Conservation (phyloP, 176 grass and related monocot genomes). For the Oryza longistaminata region DNA sequence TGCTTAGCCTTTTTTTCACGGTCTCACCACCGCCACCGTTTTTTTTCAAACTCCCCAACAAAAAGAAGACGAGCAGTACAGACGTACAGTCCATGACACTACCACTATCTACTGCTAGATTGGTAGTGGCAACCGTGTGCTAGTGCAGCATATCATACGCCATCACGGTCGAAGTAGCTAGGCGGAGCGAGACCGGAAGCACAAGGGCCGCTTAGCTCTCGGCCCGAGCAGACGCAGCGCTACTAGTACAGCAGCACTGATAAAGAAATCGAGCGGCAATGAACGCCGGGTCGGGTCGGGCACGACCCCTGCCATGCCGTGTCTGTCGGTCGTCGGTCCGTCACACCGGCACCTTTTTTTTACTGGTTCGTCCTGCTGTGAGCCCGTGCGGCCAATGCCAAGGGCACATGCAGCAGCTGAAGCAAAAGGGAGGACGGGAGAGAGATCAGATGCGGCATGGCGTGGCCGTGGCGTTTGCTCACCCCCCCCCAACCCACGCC, state of each 20-base stretch:
- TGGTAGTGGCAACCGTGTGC: not conserved
- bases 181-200: conserved; percentile 15
- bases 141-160: not conserved
- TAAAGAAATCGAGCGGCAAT: conserved; percentile 11
- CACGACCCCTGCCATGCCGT: conserved; percentile 27
- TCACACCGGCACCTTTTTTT: not conserved
- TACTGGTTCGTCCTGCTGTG: not conserved
- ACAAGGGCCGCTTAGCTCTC: conserved; percentile 16
- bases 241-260: not conserved
- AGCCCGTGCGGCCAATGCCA: not conserved
- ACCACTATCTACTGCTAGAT: not conserved
- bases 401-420: not conserved
- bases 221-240: not conserved
- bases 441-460: not conserved
- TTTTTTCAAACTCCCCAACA: not conserved
- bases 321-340: conserved; percentile 21
- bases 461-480: not conserved
- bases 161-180: not conserved
- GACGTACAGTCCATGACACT: not conserved
- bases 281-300: conserved; percentile 34
- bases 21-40: not conserved
- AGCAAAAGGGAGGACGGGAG: not conserved
- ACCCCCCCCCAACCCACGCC: conserved; percentile 17
- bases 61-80: not conserved
- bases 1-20: not conserved